Base-by-base conservation (phyloP, 73 alveolate species). In the Durusdinium trenchii region DNA sequence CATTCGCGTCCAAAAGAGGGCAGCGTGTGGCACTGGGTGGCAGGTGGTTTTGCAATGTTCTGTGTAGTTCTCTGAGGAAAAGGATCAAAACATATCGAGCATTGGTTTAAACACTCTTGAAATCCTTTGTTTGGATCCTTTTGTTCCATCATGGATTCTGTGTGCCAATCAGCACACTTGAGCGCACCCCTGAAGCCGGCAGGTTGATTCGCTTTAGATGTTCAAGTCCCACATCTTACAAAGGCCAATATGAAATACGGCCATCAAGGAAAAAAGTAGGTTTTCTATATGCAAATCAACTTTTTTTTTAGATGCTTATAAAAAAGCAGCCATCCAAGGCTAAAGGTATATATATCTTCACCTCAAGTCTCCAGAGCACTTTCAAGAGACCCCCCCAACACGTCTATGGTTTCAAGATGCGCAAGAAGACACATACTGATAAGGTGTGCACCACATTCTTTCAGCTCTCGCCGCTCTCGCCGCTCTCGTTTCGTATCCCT, bases 261-360 rank as follows among this genome's bases (percentile, higher is more conserved):
- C 32, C 9, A 32, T 23, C n/a, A 32, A 23, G 47, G 82, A 35
- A 23, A 26, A 69, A 69, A 23, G 1, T 1, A 1, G 45, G 0
- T 69, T 69, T 69, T 6, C 3, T 69, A 3, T 32, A 23, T 32
- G 51, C 26, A 69, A 69, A 23, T 46, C 48, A 9, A 35, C 47
- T n/a, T n/a, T 69, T 69, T 69, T 32, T 35, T 69, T 40, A n/a
- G n/a, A 69, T 69, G 47, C 23, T n/a, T n/a, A 14, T 32, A 69
- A 23, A 69, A 69, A 69, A 69, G 7, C 82, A 69, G 82, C 82
- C 82, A 32, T 69, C n/a, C 82, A 40, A 69, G 82, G 82, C 82
- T 46, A 32, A 69, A 69, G 82, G 82, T 69, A 69, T 69, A 69
- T 69, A 14, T 69, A 69, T 69, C 30, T 54, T 54, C 20, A 54